Base-by-base conservation (phyloP, 306 rosid genomes). In the Acacia crassicarpa region DNA sequence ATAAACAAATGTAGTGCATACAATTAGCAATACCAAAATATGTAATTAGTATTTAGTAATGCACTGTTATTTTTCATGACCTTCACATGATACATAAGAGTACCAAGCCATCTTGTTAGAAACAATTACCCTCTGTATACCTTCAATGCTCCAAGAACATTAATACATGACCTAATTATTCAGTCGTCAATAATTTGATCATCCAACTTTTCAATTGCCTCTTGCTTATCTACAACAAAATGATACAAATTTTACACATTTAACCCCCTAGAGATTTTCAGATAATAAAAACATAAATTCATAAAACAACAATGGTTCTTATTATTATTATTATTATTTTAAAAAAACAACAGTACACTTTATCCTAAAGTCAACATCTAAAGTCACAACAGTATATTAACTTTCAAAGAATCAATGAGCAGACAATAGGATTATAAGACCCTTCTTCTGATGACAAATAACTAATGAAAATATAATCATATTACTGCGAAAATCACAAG, bases 331-430 rank as follows among this genome's bases (percentile, higher is more conserved):
- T n/a, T n/a, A n/a, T n/a, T n/a, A n/a, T n/a, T n/a, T n/a, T n/a
- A n/a, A n/a, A n/a, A n/a, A n/a, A n/a, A n/a, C n/a, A n/a, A n/a
- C 4, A 8, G 14, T 58, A n/a, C 30, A 12, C 33, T 68, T 46
- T 23, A 27, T 45, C 22, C 54, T 74, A 73, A 74, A 68, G 32
- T 40, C 30, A 40, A 68, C 27, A 81, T 67, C 56, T 35, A 80
- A 71, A n/a, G 63, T 22, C 27, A 44, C 77, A 79, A 70, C 23
- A 58, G 67, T 38, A 71, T 58, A 51, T 35, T 19, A 25, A 32
- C n/a, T 65, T 46, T 79, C 33, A 44, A 66, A 75, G 75, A 67
- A 38, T 78, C 35, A 77, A 63, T 30, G 15, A 17, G 12, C 71
- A 14, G 4, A 66, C 10, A 16, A 17, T 30, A 65, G 19, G 46